phyloP scores from a whole-genome alignment of 2,329 filamentous ascomycete species.

The Macrophomina phaseolina region DNA sequence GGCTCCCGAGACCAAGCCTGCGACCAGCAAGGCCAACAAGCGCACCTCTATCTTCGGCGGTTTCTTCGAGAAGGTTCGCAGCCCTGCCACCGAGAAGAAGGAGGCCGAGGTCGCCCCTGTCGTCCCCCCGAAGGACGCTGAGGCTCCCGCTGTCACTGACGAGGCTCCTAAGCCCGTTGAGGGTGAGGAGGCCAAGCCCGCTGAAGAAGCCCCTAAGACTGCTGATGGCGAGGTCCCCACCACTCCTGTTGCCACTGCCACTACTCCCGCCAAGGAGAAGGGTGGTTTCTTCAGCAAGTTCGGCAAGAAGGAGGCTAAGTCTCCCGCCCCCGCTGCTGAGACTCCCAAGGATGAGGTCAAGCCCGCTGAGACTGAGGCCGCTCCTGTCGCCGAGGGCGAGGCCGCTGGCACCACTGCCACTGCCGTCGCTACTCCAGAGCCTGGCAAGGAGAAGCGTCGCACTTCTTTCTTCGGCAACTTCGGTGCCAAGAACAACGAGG shows the following conservation, averaged over 20 bases:
- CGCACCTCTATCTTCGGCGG: constrained; percentile 83
- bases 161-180: constrained; percentile 35
- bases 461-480: constrained; percentile 60
- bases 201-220: constrained; percentile 33
- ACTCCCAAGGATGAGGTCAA: constrained; percentile 36
- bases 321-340: constrained; percentile 50
- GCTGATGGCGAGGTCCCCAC: constrained; percentile 23
- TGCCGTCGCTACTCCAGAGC: constrained; percentile 44
- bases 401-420: constrained; percentile 33
- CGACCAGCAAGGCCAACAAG: constrained; percentile 72
- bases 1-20: constrained; percentile 47
- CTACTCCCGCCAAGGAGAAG: constrained; percentile 53
- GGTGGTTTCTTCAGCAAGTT: constrained; percentile 70
- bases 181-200: constrained; percentile 29
- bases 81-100: constrained; percentile 67
- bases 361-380: constrained; percentile 31
- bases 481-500: constrained; percentile 57
- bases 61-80: constrained; percentile 66
- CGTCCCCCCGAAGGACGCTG: constrained; percentile 55
- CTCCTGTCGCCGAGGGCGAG: constrained; percentile 32
- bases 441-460: constrained; percentile 56
- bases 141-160: constrained; percentile 41
- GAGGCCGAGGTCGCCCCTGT: constrained; percentile 66
- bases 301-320: constrained; percentile 71
- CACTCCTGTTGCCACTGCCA: constrained; percentile 39